phyloP scores from a whole-genome alignment of 805 yeast genomes.

The Ogataea trehalophila region DNA sequence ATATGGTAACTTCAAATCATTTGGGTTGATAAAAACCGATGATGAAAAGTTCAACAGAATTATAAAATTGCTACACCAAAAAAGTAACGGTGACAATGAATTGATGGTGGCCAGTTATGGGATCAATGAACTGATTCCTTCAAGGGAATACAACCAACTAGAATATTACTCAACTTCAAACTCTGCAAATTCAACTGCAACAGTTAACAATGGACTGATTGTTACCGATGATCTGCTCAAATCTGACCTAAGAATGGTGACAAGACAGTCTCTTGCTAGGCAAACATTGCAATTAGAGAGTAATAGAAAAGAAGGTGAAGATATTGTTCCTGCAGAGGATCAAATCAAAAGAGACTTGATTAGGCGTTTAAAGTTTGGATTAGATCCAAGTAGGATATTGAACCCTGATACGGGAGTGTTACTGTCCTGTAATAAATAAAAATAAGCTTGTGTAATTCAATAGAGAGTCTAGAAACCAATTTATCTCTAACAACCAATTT shows the following conservation, averaged over 20 bases:
- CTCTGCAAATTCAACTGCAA: not conserved
- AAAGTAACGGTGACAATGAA: too few species aligned
- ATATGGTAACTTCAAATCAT: slow-evolving; percentile 1
- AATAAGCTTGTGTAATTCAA: too few species aligned
- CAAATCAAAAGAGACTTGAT: slow-evolving; percentile 2
- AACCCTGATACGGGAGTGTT: slow-evolving; percentile 6
- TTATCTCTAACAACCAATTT: too few species aligned
- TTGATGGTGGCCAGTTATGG: too few species aligned
- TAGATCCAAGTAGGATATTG: slow-evolving; percentile 14
- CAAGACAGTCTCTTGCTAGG: not conserved
- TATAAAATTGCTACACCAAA: not conserved
- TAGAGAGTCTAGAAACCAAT: too few species aligned
- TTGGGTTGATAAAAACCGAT: slow-evolving; percentile 2
- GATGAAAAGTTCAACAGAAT: not conserved
- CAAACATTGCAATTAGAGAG: not conserved
- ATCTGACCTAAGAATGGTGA: slow-evolving; percentile 1
- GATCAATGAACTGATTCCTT: not conserved
- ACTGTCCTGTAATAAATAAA: not conserved
- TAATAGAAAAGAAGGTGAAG: not conserved
- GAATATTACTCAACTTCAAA: not conserved
- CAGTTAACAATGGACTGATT: not conserved
- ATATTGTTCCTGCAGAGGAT: not conserved
- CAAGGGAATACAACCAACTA: too few species aligned
- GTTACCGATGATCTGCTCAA: slow-evolving; percentile 4
- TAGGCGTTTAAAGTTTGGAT: slow-evolving; percentile 11